Percentiles rank a stretch among this genome's conserved stretches.
Evolutionary conservation across 1,284 basidiomycete species (phyloP).

Genomic region (Calocybe gambosa): DNA sequence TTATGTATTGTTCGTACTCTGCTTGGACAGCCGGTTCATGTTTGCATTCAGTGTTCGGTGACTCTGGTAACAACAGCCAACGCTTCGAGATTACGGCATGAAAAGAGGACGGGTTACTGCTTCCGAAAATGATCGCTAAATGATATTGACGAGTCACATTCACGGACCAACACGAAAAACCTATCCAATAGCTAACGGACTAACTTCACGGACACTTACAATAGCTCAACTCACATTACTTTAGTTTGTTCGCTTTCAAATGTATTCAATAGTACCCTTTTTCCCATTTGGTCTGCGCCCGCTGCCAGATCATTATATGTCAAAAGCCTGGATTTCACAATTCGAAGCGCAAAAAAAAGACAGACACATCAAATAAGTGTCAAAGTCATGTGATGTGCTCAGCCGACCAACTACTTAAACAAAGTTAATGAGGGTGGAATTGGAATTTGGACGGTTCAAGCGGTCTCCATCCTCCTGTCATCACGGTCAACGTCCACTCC

Average conservation of each 20-base stretch:
- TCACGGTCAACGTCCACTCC: slow-evolving; percentile 12
- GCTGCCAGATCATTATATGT: slow-evolving; percentile 7
- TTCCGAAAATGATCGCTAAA: slow-evolving; percentile 8
- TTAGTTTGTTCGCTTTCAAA: slow-evolving; percentile 8
- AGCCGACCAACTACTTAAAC: slow-evolving; percentile 13
- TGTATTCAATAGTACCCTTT: slow-evolving; percentile 18
- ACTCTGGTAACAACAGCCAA: slow-evolving; percentile 25
- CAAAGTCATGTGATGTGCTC: slow-evolving; percentile 16
- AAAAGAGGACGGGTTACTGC: slow-evolving; percentile 3
- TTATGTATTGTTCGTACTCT: background rate
- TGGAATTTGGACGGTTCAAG: slow-evolving; percentile 3
- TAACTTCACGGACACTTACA: slow-evolving; percentile 6
- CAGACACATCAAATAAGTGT: slow-evolving; percentile 10
- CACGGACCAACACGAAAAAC: slow-evolving; percentile 7
- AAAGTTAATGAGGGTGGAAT: slow-evolving; percentile 1
- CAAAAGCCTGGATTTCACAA: slow-evolving; percentile 7
- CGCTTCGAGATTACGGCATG: slow-evolving; percentile 17
- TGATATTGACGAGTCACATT: slow-evolving; percentile 12
- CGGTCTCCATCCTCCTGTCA: slow-evolving; percentile 8
- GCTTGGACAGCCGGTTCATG: background rate
- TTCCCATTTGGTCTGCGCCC: slow-evolving; percentile 12
- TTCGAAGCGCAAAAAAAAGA: slow-evolving; percentile 4
- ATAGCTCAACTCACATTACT: background rate
- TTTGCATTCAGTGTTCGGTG: slow-evolving; percentile 28
- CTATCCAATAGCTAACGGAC: background rate